A percentile compares a stretch with the other conserved stretches of the same genome.
Evolutionary conservation across 805 yeast genomes (phyloP).

Genomic region (Wickerhamomyces tratensis): DNA sequence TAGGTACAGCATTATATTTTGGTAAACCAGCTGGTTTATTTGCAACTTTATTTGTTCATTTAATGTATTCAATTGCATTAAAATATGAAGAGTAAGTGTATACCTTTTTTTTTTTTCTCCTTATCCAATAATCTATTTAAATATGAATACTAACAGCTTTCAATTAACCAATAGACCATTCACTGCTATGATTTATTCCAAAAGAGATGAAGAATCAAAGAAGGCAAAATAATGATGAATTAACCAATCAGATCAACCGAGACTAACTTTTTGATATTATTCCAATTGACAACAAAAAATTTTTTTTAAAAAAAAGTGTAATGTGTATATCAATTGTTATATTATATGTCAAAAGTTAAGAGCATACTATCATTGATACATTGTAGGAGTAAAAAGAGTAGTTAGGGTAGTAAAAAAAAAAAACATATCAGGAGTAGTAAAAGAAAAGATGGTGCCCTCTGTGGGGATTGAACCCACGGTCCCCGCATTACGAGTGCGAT

Average conservation of each 20-base stretch:
- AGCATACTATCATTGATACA: no score
- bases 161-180: slow-evolving; percentile 65
- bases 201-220: slow-evolving; percentile 31
- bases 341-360: no score
- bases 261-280: no score
- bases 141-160: slow-evolving; percentile 4
- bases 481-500: slow-evolving; percentile 52
- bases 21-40: slow-evolving; percentile 87
- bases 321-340: no score
- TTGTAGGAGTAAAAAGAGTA: no score
- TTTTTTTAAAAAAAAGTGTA: no score
- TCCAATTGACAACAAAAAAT: no score
- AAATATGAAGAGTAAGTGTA: slow-evolving; percentile 62
- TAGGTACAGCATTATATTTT: slow-evolving; percentile 82
- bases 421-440: neutral
- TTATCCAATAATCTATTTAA: no score
- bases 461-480: slow-evolving; percentile 48
- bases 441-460: slow-evolving; percentile 29
- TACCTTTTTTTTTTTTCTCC: neutral
- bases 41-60: slow-evolving; percentile 60
- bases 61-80: slow-evolving; percentile 79
- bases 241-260: no score
- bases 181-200: slow-evolving; percentile 85
- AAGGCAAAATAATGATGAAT: slow-evolving; percentile 9
- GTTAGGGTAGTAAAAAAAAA: no score